phyloP scores from a whole-genome alignment of 441 rosid species.

The Adansonia gregorii region DNA sequence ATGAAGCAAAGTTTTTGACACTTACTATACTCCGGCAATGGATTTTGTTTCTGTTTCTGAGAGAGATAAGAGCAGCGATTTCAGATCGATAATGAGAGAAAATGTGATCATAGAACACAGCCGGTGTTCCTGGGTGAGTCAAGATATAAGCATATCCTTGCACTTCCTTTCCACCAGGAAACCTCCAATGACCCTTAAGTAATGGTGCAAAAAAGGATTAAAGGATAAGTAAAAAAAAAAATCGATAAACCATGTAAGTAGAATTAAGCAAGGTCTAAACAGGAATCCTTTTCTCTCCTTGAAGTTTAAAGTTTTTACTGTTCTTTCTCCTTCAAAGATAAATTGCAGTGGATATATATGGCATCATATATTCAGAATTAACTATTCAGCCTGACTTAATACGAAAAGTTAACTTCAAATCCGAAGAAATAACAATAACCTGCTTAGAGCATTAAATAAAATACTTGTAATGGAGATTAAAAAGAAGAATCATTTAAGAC shows the following conservation, averaged over 20 bases:
- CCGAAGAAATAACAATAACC: neutral
- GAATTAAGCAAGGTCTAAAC: conserved; percentile 5
- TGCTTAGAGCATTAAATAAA: neutral
- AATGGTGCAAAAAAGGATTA: conserved; percentile 5
- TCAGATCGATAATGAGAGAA: conserved; percentile 73
- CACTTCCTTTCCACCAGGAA: conserved; percentile 90
- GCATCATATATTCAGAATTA: conserved; percentile 21
- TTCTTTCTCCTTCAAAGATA: neutral
- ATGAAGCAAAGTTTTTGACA: conserved; percentile 16
- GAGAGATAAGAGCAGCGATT: conserved; percentile 67
- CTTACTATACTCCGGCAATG: conserved; percentile 86
- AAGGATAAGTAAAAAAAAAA: neutral
- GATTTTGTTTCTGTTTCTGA: conserved; percentile 72
- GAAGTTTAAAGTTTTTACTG: neutral
- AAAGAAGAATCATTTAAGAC: neutral
- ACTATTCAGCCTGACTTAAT: conserved; percentile 10
- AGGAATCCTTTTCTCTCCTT: neutral
- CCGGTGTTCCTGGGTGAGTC: conserved; percentile 97
- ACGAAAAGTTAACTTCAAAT: conserved; percentile 9
- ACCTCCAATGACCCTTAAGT: conserved; percentile 93
- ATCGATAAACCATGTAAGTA: neutral
- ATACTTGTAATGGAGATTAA: neutral
- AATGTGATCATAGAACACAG: conserved; percentile 84
- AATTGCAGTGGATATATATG: neutral
- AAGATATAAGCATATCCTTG: conserved; percentile 94